phyloP scores from a whole-genome alignment of 495 filamentous ascomycete species.

The Astrothelium subdiscretum region DNA sequence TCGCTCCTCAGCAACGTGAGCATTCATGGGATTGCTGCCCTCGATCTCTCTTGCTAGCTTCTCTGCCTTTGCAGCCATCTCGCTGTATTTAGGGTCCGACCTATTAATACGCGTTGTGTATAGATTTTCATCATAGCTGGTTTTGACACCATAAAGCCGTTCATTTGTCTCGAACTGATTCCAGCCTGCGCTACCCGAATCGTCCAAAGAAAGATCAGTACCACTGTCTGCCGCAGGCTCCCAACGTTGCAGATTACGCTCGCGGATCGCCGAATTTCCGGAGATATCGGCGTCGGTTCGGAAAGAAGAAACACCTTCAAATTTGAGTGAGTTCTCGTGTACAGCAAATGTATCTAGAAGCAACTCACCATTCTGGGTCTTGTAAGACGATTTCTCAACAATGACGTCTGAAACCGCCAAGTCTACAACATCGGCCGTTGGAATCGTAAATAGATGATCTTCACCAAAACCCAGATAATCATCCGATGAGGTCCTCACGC shows the following conservation, averaged over 20 bases:
- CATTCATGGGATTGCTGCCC: constrained; percentile 49
- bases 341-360: neutral
- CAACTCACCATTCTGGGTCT: constrained; percentile 60
- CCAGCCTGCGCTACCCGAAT: constrained; percentile 43
- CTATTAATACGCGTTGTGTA: constrained; percentile 89
- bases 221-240: constrained; percentile 51
- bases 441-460: constrained; percentile 66
- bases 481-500: constrained; percentile 36
- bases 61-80: constrained; percentile 64
- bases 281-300: constrained; percentile 86
- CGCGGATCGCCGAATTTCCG: constrained; percentile 40
- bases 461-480: constrained; percentile 50
- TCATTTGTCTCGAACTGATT: constrained; percentile 93
- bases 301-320: constrained; percentile 47
- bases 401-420: constrained; percentile 48
- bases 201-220: constrained; percentile 59
- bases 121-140: constrained; percentile 81
- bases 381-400: constrained; percentile 37
- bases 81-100: constrained; percentile 64
- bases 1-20: constrained; percentile 81
- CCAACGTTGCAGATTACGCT: constrained; percentile 78
- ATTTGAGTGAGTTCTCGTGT: neutral
- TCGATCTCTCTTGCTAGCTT: constrained; percentile 87
- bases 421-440: constrained; percentile 63
- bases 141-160: constrained; percentile 71